Base-by-base conservation (phyloP, 2,329 filamentous ascomycete species). In the Pseudogymnoascus sp. region DNA sequence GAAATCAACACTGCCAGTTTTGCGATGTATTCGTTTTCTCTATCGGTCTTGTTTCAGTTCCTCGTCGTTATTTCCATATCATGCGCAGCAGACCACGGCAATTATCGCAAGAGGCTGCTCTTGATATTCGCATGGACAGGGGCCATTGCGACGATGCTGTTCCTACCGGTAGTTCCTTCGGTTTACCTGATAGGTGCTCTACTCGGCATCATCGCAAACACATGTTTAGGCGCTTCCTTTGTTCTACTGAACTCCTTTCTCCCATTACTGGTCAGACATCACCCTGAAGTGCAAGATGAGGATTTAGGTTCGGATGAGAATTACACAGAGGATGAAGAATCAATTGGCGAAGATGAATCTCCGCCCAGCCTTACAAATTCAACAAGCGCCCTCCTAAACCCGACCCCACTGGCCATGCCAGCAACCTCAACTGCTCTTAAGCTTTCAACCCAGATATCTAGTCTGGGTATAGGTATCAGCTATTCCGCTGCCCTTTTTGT, bases 21-120 rank as follows among this genome's bases (percentile, higher is more conserved):
- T 74, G 93, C 92, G 72, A 96, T 97, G 91, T 97, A 97, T 76
- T 97, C 92, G 1, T 99, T 99, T 75, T 96, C 92, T 62, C 79
- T 95, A 70, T 95, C 90, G 72, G 94, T 99, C 1, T 75, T 97
- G 18, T 74, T 97, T 9, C 94, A 99, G 73, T 89, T 92, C 1
- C 75, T 97, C 28, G 77, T 97, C 30, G 95, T 99, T 43, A 91
- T 99, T 65, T 96, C 92, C 70, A 96, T 99, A 80, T 96, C 92
- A 70, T 94, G 90, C 61, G 92, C 93, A 6, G 94, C 94, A 62
- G 94, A 99, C 73, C 93, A 97, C 74, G 94, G 94, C 65, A 88
- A 84, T 67, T 94, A 92, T 77, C 86, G 94, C 63, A 99, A 97
- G 79, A 88, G 86, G 60, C 82, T 99, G 18, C 80, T 99, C 18